Base-by-base conservation (phyloP, 495 filamentous ascomycete species). In the Gamarada debralockiae region DNA sequence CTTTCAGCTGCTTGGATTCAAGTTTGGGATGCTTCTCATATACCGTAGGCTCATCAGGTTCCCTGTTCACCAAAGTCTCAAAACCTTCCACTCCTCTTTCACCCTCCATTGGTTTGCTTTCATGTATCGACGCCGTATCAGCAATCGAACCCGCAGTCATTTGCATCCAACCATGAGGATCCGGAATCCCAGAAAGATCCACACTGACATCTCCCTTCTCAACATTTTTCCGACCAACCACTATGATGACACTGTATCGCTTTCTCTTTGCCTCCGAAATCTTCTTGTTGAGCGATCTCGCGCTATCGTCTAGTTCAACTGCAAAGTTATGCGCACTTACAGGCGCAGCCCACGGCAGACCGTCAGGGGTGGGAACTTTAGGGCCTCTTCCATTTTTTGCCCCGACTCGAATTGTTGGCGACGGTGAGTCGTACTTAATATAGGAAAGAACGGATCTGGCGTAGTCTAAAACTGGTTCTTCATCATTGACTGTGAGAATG, bases 401-500 rank as follows among this genome's bases (percentile, higher is more conserved):
- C 4, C 5, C 27, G 4, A 10, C 10, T 29, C 10, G 4, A 10
- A 29, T 29, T 29, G 27, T 29, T 5, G 5, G 27, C 27, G 10
- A 29, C 1, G n/a, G 25, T 1, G 21, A 23, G 5, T 45, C 42
- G 42, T 5, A 22, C n/a, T 24, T 29, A 18, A 47, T 31, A 13
- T 8, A 10, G 12, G 14, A 15, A 6, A 15, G 14, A 31, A 3
- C 18, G 10, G 42, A 42, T 57, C 24, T 75, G 1, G 88, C 86
- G 57, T 77, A 80, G 2, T 67, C 64, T 31, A 86, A 55, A 10
- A 91, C 78, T 0, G 73, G 70, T 29, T 77, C 71, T 27, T 75
- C 78, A 57, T 86, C 76, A 53, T 84, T 86, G 29, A 95, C 80
- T 0, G 90, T 90, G 37, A 95, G 58, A 39, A 97, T 79, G 40